Percentiles rank a stretch among this genome's conserved stretches.
phyloP scores from a whole-genome alignment of 2,329 filamentous ascomycete genomes.

The Xylariales sp. region DNA sequence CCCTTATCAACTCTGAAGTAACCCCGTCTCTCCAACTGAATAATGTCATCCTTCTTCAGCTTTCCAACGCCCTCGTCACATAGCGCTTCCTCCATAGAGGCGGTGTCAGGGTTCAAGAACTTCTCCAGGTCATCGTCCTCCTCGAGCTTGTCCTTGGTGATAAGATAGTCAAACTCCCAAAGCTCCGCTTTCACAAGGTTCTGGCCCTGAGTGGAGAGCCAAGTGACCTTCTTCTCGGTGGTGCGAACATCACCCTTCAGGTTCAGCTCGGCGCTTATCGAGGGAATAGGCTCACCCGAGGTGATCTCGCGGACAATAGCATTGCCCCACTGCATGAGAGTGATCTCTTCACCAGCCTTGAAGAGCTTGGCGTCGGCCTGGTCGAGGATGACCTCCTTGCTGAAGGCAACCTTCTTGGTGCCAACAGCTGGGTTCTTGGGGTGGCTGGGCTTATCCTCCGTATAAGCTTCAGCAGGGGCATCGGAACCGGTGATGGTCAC shows the following conservation, averaged over 20 bases:
- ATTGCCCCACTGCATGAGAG: slow-evolving; percentile 95
- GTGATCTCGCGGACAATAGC: slow-evolving; percentile 70
- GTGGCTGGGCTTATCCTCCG: slow-evolving; percentile 79
- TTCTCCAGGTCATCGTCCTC: slow-evolving; percentile 84
- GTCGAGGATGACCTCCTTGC: slow-evolving; percentile 72
- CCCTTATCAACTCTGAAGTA: slow-evolving; percentile 82
- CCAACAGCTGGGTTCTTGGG: slow-evolving; percentile 84
- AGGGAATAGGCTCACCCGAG: slow-evolving; percentile 55
- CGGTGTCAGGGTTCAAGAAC: slow-evolving; percentile 72
- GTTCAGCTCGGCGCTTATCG: slow-evolving; percentile 79
- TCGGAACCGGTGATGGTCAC: slow-evolving; percentile 66
- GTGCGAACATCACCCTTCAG: slow-evolving; percentile 90
- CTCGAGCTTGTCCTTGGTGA: slow-evolving; percentile 91
- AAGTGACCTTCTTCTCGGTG: slow-evolving; percentile 95
- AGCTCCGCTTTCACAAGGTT: slow-evolving; percentile 77
- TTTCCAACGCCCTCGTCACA: slow-evolving; percentile 77
- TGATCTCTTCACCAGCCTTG: slow-evolving; percentile 83
- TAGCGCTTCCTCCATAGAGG: slow-evolving; percentile 67
- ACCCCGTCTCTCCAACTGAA: slow-evolving; percentile 91
- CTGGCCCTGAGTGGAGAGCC: slow-evolving; percentile 74
- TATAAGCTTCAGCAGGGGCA: slow-evolving; percentile 56
- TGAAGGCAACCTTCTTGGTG: slow-evolving; percentile 79
- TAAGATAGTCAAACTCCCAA: slow-evolving; percentile 91
- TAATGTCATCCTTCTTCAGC: slow-evolving; percentile 83
- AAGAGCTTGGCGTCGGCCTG: slow-evolving; percentile 82